phyloP scores from a whole-genome alignment of 805 yeast genomes.

The Saccharomycopsis schoenii region DNA sequence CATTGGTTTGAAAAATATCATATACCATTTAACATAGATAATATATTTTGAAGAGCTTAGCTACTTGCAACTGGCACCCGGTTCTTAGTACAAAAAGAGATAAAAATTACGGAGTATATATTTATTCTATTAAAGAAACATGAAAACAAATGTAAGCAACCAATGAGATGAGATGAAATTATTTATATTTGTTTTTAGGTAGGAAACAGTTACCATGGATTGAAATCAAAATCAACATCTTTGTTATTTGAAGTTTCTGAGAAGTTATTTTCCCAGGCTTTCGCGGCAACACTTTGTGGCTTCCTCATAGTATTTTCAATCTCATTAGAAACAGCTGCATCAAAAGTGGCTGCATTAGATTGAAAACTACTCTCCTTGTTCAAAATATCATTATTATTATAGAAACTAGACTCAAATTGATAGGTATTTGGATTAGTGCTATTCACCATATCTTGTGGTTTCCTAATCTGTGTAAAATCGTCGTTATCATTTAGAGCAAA shows the following conservation, averaged over 20 bases:
- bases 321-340: background rate
- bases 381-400: conserved; percentile 7
- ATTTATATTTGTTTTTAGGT: too few species aligned
- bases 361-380: background rate
- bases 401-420: background rate
- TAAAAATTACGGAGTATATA: background rate
- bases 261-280: conserved; percentile 13
- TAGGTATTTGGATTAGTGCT: background rate
- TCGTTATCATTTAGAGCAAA: conserved; percentile 16
- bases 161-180: too few species aligned
- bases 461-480: conserved; percentile 9
- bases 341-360: background rate
- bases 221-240: conserved; percentile 11
- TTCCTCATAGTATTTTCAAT: conserved; percentile 1
- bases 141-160: background rate
- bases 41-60: too few species aligned
- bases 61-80: too few species aligned
- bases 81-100: too few species aligned
- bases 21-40: background rate
- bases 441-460: background rate
- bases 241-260: conserved; percentile 3
- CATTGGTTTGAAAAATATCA: too few species aligned
- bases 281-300: conserved; percentile 12
- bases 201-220: conserved; percentile 12
- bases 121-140: background rate